A percentile compares a stretch with the other conserved stretches of the same genome.
These are phyloP conservation scores for Calendula officinalis DNA, from an alignment of 129 eudicot genomes.

Conservation along the genomic window DNA sequence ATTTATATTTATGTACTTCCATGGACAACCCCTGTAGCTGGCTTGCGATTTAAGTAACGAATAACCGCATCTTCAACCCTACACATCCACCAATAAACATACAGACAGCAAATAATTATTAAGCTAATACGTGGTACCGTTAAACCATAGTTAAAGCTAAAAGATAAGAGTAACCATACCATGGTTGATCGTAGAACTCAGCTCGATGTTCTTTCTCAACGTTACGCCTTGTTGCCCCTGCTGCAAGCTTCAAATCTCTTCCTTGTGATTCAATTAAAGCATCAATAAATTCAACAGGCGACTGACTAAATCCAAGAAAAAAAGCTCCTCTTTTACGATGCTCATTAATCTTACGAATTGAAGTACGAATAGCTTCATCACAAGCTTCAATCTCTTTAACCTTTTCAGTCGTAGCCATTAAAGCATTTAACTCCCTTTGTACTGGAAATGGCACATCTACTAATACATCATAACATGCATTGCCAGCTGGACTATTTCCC, in stretches of 20 bases:
- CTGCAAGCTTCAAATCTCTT: slow-evolving; percentile 47
- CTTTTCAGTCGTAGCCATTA: slow-evolving; percentile 74
- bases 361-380: slow-evolving; percentile 74
- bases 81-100: slow-evolving; percentile 19
- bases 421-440: slow-evolving; percentile 75
- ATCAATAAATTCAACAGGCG: no score
- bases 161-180: no score
- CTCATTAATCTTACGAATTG: slow-evolving; percentile 82
- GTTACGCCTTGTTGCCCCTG: slow-evolving; percentile 73
- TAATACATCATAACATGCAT: slow-evolving; percentile 82
- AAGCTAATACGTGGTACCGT: no score
- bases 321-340: slow-evolving; percentile 85
- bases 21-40: slow-evolving; percentile 45
- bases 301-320: slow-evolving; percentile 8
- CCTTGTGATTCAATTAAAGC: no score
- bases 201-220: slow-evolving; percentile 78
- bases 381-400: slow-evolving; percentile 82
- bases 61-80: slow-evolving; percentile 99
- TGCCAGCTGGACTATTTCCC: slow-evolving; percentile 76
- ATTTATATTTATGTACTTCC: slow-evolving; percentile 53
- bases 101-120: neutral
- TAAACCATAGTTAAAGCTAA: slow-evolving; percentile 18
- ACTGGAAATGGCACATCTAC: slow-evolving; percentile 91
- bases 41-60: slow-evolving; percentile 83
- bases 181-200: slow-evolving; percentile 83